Evolutionary conservation across 208 protist species (phyloP).

Genomic region (Leishmania major): DNA sequence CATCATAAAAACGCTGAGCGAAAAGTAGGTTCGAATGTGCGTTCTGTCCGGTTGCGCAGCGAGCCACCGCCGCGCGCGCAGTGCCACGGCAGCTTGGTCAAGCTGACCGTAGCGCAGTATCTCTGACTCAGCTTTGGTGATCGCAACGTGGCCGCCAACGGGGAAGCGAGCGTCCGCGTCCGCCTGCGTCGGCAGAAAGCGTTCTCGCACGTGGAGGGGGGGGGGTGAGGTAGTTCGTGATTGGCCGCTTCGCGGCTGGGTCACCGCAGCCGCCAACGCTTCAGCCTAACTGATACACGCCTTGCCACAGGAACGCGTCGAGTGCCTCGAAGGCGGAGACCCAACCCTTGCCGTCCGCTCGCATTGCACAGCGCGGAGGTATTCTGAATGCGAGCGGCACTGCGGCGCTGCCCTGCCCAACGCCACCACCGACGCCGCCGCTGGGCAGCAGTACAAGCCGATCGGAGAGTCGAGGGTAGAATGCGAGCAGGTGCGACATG

Average conservation of each 20-base stretch:
- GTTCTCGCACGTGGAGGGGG: conserved; percentile 22
- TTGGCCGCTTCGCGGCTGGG: not conserved
- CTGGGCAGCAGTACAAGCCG: conserved; percentile 16
- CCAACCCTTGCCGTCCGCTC: conserved; percentile 1
- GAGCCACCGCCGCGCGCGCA: conserved; percentile 31
- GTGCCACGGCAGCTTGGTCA: conserved; percentile 4
- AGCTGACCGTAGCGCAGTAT: conserved; percentile 15
- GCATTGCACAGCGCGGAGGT: not conserved
- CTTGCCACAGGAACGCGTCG: conserved; percentile 27
- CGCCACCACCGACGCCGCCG: not conserved
- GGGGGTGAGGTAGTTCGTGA: conserved; percentile 26
- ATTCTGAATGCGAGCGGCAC: conserved; percentile 11
- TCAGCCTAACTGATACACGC: conserved; percentile 16
- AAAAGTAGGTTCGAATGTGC: conserved; percentile 19
- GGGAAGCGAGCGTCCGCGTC: conserved; percentile 22
- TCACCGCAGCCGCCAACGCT: not conserved
- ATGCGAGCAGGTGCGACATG: conserved; percentile 16
- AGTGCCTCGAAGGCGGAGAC: conserved; percentile 31
- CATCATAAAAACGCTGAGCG: conserved; percentile 23
- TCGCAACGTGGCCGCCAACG: conserved; percentile 19
- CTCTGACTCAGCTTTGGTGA: not conserved
- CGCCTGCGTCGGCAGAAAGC: conserved; percentile 6
- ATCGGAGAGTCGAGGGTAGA: conserved; percentile 30
- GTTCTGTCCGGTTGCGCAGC: conserved; percentile 24
- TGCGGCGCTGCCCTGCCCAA: not conserved